A percentile compares a stretch with the other conserved stretches of the same genome.
Evolutionary conservation across 306 rosid species (phyloP).

Genomic region (Senna tora): DNA sequence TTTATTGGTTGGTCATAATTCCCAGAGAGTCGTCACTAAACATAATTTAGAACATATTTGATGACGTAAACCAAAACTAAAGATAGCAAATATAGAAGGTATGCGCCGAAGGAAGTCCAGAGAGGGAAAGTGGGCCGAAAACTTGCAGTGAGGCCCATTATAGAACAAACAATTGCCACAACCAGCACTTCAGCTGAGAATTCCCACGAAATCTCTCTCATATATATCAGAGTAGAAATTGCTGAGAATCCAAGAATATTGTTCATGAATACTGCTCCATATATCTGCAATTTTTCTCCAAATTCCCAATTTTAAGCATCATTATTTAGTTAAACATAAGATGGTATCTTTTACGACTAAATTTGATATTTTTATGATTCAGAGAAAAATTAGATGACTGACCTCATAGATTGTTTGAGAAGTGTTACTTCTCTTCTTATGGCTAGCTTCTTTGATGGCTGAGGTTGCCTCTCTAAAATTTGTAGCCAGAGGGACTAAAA

Average conservation of each 20-base stretch:
- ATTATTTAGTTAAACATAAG: background rate
- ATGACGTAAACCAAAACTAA: conserved; percentile 54
- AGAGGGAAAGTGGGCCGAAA: conserved; percentile 50
- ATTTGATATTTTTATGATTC: no score
- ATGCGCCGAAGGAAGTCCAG: conserved; percentile 60
- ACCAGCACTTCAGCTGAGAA: conserved; percentile 67
- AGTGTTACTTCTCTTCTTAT: conserved; percentile 54
- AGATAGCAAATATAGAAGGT: conserved; percentile 52
- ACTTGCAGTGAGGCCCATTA: conserved; percentile 51
- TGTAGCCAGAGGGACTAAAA: conserved; percentile 66
- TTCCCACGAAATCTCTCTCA: conserved; percentile 58
- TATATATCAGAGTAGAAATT: conserved; percentile 54
- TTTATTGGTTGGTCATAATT: background rate
- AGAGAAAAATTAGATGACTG: no score
- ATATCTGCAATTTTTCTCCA: conserved; percentile 54
- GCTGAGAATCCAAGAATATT: conserved; percentile 64
- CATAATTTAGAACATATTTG: conserved; percentile 46
- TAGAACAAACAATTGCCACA: conserved; percentile 55
- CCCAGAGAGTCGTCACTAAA: conserved; percentile 15
- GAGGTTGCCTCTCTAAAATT: conserved; percentile 65
- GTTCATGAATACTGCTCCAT: conserved; percentile 77
- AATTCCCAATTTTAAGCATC: background rate
- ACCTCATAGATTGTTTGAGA: conserved; percentile 69
- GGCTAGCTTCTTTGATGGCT: conserved; percentile 61
- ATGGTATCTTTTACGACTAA: no score